Conservation (phyloP, 225 moss, liverwort and hornwort genomes). For the Pseudoscleropodium purum region DNA sequence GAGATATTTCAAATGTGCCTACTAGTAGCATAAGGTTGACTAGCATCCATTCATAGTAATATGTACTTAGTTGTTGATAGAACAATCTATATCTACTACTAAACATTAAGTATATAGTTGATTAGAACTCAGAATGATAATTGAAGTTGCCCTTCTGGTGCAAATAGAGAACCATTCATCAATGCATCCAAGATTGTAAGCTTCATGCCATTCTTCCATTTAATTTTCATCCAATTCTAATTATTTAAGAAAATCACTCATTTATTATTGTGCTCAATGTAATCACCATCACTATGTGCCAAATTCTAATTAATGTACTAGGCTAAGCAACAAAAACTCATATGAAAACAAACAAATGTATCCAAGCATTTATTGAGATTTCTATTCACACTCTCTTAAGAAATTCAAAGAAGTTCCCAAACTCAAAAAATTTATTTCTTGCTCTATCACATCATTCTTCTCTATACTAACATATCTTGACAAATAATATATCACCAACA, state of each 20-base stretch:
- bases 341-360: neutral
- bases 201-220: neutral
- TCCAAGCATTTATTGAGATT: neutral
- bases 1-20: neutral
- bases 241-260: no score
- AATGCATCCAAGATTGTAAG: neutral
- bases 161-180: neutral
- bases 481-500: neutral
- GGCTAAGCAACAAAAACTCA: neutral
- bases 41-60: neutral
- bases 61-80: no score
- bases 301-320: neutral
- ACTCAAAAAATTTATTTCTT: neutral
- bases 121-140: neutral
- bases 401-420: neutral
- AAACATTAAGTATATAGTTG: neutral
- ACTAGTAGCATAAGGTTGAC: neutral
- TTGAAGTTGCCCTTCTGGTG: neutral
- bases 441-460: neutral
- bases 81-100: no score
- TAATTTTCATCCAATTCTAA: neutral
- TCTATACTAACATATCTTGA: neutral
- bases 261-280: neutral
- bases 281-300: neutral
- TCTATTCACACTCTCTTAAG: neutral